A percentile compares a stretch with the other conserved stretches of the same genome.
phyloP scores from a whole-genome alignment of 805 yeast genomes.

The Candida sphagnicola region DNA sequence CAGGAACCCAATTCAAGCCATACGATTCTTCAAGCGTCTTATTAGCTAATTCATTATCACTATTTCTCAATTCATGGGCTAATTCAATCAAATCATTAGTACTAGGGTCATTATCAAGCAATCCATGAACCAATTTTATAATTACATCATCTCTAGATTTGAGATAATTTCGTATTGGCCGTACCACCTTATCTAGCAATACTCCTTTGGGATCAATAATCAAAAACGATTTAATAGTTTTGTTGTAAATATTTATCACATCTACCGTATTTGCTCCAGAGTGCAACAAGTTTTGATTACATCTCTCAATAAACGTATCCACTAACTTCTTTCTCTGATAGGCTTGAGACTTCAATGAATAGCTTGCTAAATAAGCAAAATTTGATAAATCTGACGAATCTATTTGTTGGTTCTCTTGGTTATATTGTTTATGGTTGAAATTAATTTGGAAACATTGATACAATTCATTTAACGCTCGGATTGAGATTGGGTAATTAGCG shows the following conservation, averaged over 20 bases:
- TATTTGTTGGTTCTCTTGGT: conserved; percentile 3
- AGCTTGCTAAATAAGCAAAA: conserved; percentile 12
- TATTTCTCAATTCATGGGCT: conserved; percentile 45
- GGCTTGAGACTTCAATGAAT: conserved; percentile 20
- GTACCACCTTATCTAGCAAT: conserved; percentile 67
- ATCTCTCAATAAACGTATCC: conserved; percentile 41
- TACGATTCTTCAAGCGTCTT: conserved; percentile 33
- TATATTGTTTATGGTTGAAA: conserved; percentile 6
- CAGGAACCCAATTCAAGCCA: conserved; percentile 71
- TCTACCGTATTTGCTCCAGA: conserved; percentile 79
- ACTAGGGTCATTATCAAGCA: conserved; percentile 44
- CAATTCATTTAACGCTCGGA: conserved; percentile 54
- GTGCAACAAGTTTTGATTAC: conserved; percentile 53
- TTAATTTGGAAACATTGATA: conserved; percentile 44
- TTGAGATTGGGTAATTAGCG: conserved; percentile 47
- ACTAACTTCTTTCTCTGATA: conserved; percentile 52
- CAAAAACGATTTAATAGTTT: conserved; percentile 66
- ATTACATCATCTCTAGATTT: conserved; percentile 73
- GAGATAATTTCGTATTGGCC: conserved; percentile 71
- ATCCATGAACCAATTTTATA: conserved; percentile 63
- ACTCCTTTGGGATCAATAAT: conserved; percentile 87
- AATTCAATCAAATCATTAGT: conserved; percentile 48
- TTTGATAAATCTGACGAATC: conserved; percentile 4
- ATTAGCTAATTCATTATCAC: conserved; percentile 9
- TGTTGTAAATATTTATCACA: conserved; percentile 64